Evolutionary conservation across 805 yeast genomes (phyloP), one percentile per base, ranked within the genome.

Genomic region (Teunomyces barrocoloradensis): DNA sequence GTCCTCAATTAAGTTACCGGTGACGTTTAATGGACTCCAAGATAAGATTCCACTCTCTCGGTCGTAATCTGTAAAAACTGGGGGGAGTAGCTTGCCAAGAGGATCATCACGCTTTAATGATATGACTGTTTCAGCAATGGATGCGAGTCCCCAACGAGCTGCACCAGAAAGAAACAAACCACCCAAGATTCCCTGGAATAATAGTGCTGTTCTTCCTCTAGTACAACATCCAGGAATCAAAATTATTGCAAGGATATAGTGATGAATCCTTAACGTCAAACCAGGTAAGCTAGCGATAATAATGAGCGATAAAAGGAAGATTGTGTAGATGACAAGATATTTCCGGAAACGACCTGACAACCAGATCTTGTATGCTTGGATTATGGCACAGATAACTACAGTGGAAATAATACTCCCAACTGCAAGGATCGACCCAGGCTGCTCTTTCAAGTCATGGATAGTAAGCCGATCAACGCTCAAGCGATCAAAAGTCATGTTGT

Each of bases 111-210:
- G 73, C 47, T 81, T 63, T 38, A 91, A 63, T 2, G 87, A 76
- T 4, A 74, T 67, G 21, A 78, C 78, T 0, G 96, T 88, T 59
- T 92, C 97, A 1, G 87, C 82, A 47, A 92, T 81, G 11, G 96
- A 83, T 2, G 95, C 97, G 58, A 87, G 83, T 47, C 94, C 97
- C 99, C 99, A 92, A 47, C 95, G 73, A 0, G 95, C 81, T 1
- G 89, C 82, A 0, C 99, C 99, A 18, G 91, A 85, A 5, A 90
- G 73, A 43, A 87, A 75, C 39, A 92, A 70, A 0, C 97, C 99
- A 0, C 89, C 62, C 20, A 92, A 68, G 0, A 92, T 78, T 2
- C 97, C 98, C 61, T 91, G 97, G 59, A 88, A 85, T 6, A 85
- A 56, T 54, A 86, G 72, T 0, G 91, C 90, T 0, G 87, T 74